These are phyloP conservation scores for Akanthomyces muscarius DNA, from an alignment of 2,329 filamentous ascomycete species.

Conservation along the genomic window DNA sequence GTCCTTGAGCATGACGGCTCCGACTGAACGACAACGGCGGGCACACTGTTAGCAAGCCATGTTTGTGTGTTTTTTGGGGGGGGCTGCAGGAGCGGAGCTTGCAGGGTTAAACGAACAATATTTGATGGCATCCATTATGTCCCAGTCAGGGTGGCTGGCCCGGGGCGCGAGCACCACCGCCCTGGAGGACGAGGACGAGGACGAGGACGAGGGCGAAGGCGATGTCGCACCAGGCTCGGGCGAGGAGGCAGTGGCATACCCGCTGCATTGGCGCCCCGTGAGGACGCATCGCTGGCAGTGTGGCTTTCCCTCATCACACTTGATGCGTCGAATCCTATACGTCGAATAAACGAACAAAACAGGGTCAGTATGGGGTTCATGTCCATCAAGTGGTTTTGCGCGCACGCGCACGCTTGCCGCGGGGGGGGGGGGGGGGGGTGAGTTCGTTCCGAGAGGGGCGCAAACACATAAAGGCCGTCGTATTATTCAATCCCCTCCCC, in stretches of 20 bases:
- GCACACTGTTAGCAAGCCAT: not conserved
- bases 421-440: not conserved
- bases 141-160: slow-evolving; percentile 1
- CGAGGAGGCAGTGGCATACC: not conserved
- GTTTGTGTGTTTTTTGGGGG: too few relatives aligned
- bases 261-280: slow-evolving; percentile 13
- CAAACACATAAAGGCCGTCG: not conserved
- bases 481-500: not conserved
- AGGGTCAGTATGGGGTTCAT: not conserved
- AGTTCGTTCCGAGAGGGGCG: not conserved
- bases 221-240: not conserved
- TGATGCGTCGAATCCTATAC: slow-evolving; percentile 13
- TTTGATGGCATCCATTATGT: slow-evolving; percentile 16
- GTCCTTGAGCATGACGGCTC: slow-evolving; percentile 13
- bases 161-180: not conserved
- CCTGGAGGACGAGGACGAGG: not conserved
- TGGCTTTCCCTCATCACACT: slow-evolving; percentile 17
- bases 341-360: not conserved
- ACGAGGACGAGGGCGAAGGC: not conserved
- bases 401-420: not conserved
- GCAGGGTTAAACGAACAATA: slow-evolving; percentile 13
- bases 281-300: slow-evolving; percentile 15
- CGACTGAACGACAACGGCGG: not conserved
- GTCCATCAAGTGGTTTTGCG: not conserved
- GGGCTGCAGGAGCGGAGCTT: not conserved